A percentile compares a stretch with the other conserved stretches of the same genome.
Conservation (phyloP, 23 red algal species). For the Cyanidioschyzon merolae region DNA sequence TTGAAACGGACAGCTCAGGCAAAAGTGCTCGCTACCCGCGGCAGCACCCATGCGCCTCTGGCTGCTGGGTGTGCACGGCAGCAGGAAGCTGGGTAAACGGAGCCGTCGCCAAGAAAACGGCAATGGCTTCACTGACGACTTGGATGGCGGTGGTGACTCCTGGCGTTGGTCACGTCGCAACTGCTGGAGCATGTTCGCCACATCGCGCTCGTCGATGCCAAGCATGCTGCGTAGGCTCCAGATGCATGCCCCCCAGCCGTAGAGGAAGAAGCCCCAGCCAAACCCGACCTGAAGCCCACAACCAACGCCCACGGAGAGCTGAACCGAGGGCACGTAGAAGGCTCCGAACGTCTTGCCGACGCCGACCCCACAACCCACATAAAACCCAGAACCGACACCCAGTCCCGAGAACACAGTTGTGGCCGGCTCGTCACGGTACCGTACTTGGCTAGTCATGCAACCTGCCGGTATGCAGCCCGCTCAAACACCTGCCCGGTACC, state of each 20-base stretch:
- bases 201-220: background rate
- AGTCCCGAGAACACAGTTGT: background rate
- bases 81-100: too few relatives aligned
- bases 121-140: too few relatives aligned
- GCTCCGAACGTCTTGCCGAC: background rate
- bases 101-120: too few relatives aligned
- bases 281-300: background rate
- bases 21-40: too few relatives aligned
- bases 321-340: background rate
- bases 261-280: background rate
- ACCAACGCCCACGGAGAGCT: background rate
- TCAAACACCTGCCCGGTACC: too few relatives aligned
- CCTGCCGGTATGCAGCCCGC: too few relatives aligned
- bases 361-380: background rate
- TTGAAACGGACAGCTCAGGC: too few relatives aligned
- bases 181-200: background rate
- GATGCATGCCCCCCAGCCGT: background rate
- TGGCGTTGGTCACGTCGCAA: background rate
- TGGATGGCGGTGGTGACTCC: background rate
- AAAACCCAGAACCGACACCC: background rate
- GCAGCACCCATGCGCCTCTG: too few relatives aligned
- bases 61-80: too few relatives aligned
- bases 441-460: background rate
- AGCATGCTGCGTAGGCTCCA: background rate
- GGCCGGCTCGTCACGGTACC: background rate